Base-by-base conservation (phyloP, 1,284 basidiomycete genomes). In the Rhodotorula sp. region DNA sequence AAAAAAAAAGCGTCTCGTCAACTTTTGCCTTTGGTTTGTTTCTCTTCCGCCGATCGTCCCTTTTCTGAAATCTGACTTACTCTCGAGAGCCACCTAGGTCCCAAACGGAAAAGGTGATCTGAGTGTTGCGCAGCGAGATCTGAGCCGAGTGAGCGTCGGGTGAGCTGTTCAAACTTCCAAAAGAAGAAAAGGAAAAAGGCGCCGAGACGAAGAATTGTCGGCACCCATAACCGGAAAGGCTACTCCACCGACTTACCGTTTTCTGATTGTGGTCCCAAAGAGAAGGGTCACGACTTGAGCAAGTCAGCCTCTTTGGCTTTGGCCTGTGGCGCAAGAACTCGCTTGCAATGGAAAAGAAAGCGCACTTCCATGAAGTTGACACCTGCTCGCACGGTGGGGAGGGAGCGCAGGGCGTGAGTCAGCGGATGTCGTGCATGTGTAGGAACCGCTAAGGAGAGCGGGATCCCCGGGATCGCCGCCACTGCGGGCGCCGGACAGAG, bases 21-120 rank as follows among this genome's bases (percentile, higher is more conserved):
- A 22, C 24, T n/a, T 26, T 54, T 10, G n/a, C 51, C 51, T 6
- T n/a, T n/a, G n/a, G n/a, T n/a, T n/a, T n/a, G n/a, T n/a, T n/a
- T n/a, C n/a, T n/a, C n/a, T n/a, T n/a, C n/a, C n/a, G n/a, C n/a
- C n/a, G n/a, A n/a, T n/a, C 37, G 10, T 42, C 14, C 12, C 10
- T 42, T 42, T 42, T 10, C 37, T 12, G 10, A 42, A 8, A 12
- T 12, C 37, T 42, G 14, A 42, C 37, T 42, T 42, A 42, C 37
- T 42, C 37, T 8, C 37, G 37, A 81, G 98, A 95, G 46, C 95
- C 82, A 75, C 95, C 95, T 59, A 99, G 84, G 85, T 98, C 95
- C 95, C 95, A 98, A 81, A 99, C 96, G 76, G 93, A 96, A 83
- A 99, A 98, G 4, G 94, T 98, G 83, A 98, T 97, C 68, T 96